phyloP scores from a whole-genome alignment of 2,329 filamentous ascomycete genomes.

The Teratosphaeria epicoccoides region DNA sequence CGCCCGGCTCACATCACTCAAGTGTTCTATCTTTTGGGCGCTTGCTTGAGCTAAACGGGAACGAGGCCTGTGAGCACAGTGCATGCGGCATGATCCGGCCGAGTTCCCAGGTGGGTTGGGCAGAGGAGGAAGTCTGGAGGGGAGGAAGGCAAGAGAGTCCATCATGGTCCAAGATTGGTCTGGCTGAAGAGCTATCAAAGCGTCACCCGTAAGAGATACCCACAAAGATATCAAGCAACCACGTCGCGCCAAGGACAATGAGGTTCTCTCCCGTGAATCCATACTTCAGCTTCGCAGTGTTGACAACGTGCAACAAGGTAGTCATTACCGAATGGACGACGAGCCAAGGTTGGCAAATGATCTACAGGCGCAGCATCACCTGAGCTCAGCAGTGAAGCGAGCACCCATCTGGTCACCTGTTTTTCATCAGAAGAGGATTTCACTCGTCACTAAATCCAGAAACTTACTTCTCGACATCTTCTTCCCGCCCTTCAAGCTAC shows the following conservation, averaged over 20 bases:
- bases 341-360: neutral
- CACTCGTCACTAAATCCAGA: neutral
- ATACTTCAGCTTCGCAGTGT: neutral
- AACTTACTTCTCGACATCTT: conserved; percentile 13
- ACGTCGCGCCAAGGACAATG: neutral
- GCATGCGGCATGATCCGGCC: no score
- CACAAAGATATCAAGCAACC: neutral
- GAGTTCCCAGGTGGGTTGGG: no score
- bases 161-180: neutral
- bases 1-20: neutral
- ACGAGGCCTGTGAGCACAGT: no score
- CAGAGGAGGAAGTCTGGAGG: neutral
- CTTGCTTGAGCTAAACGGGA: no score
- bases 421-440: neutral
- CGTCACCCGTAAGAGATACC: neutral
- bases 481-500: conserved; percentile 6
- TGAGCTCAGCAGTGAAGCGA: conserved; percentile 19
- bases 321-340: neutral
- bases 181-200: neutral
- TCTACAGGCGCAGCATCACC: neutral
- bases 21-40: neutral
- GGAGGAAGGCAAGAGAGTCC: neutral
- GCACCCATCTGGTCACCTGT: conserved; percentile 13
- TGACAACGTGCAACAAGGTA: neutral
- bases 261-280: neutral